Evolutionary conservation across 192 early-diverging fungal species (phyloP), one percentile per base, ranked within the genome.

Genomic region (Mortierella antarctica): DNA sequence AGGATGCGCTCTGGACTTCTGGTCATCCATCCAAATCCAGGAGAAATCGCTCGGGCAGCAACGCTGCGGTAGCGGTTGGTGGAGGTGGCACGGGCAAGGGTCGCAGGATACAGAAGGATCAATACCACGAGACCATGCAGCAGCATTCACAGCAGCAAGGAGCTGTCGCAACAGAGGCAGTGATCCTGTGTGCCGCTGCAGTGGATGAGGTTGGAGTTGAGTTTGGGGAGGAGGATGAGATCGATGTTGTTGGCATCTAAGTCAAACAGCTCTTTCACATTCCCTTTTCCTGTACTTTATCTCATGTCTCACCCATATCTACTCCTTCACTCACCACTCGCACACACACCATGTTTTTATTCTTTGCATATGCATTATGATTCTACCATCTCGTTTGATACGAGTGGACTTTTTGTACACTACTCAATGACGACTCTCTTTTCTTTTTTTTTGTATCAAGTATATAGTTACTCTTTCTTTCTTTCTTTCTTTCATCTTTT

Each of bases 191-290:
- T 31, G 55, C 71, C 7, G 39, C 62, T 49, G n/a, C 48, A 17
- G 21, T 41, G 48, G 62, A 63, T 15, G 48, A 53, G 8, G 56
- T 65, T 12, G 77, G 70, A 62, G 65, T 67, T 65, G 77, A 80
- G 39, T 42, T 45, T 62, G 70, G 77, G 31, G 77, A 80, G 46
- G 77, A 80, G 54, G 64, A 62, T 15, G 77, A 80, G 65, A 80
- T 80, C 58, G 77, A 80, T 39, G 45, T 80, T 13, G 70, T 80
- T 13, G 77, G 77, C 31, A 69, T 76, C 65, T 80, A 70, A 65
- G 14, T 5, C 13, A 15, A 15, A 42, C 57, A 46, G 18, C 13
- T 8, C 47, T 18, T 12, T 41, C 51, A 5, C 41, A 2, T 5
- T 51, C 31, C 65, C 14, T 39, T 41, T 31, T n/a, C 66, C 66